Evolutionary conservation across 306 rosid species (phyloP).

Genomic region (Rosa multiflora): DNA sequence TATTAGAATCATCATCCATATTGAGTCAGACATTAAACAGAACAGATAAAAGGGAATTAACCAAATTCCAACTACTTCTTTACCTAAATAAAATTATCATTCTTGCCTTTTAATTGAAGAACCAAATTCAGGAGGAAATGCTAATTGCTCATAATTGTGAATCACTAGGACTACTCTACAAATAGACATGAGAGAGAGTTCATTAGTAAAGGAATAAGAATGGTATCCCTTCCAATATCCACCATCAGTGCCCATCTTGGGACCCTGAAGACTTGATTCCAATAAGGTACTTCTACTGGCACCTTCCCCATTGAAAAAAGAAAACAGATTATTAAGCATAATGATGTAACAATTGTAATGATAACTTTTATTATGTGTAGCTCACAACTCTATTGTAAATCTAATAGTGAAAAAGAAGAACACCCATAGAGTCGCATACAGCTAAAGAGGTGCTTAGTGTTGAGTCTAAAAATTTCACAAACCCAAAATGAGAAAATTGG

Average conservation of each 20-base stretch:
- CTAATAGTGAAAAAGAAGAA: no score
- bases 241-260: conserved; percentile 84
- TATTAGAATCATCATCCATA: not conserved
- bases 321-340: not conserved
- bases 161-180: not conserved
- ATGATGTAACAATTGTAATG: not conserved
- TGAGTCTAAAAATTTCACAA: no score
- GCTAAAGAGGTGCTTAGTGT: no score
- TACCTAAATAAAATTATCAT: no score
- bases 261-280: conserved; percentile 63
- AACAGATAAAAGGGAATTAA: no score
- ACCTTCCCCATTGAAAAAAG: conserved; percentile 32
- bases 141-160: not conserved
- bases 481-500: no score
- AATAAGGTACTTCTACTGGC: conserved; percentile 39
- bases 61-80: no score
- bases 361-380: not conserved
- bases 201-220: not conserved
- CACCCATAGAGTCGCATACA: no score
- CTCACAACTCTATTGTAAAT: no score
- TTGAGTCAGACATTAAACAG: not conserved
- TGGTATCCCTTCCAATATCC: conserved; percentile 82
- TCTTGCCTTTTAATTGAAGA: no score
- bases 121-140: no score
- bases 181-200: conserved; percentile 12